A percentile compares a stretch with the other conserved stretches of the same genome.
These are phyloP conservation scores for Leccinum aurantiacum DNA, from an alignment of 768 basidiomycete genomes.

Conservation along the genomic window DNA sequence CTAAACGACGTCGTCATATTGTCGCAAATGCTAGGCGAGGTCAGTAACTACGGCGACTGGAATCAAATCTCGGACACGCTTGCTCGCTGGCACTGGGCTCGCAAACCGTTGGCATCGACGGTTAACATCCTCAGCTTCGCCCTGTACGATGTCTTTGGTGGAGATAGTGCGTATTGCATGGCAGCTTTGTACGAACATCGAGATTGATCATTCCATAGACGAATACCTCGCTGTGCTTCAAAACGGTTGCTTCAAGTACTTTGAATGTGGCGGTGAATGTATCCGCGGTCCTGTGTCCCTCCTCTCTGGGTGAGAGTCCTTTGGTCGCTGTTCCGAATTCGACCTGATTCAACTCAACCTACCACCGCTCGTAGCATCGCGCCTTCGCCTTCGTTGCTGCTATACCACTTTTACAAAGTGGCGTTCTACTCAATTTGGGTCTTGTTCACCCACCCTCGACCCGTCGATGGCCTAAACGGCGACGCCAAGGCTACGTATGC, in stretches of 20 bases:
- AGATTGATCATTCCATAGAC: constrained; percentile 40
- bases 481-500: constrained; percentile 40
- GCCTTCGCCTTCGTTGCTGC: constrained; percentile 77
- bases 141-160: constrained; percentile 91
- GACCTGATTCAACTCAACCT: not conserved
- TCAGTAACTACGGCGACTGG: constrained; percentile 50
- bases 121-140: constrained; percentile 94
- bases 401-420: constrained; percentile 92
- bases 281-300: constrained; percentile 86
- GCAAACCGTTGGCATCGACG: constrained; percentile 81
- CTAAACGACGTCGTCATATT: constrained; percentile 82
- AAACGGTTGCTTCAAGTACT: constrained; percentile 95
- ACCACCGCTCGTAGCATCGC: constrained; percentile 54
- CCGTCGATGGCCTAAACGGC: constrained; percentile 6
- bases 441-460: constrained; percentile 68
- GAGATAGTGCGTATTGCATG: constrained; percentile 67
- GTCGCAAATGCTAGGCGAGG: constrained; percentile 52
- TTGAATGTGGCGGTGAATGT: constrained; percentile 89
- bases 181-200: not conserved
- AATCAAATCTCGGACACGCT: constrained; percentile 49
- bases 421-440: constrained; percentile 94
- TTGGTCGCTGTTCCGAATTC: not conserved
- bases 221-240: constrained; percentile 62
- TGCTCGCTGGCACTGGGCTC: constrained; percentile 78
- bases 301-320: constrained; percentile 73